A percentile compares a stretch with the other conserved stretches of the same genome.
Conservation (phyloP, 139 green algal species). For the Marvania coccoides region DNA sequence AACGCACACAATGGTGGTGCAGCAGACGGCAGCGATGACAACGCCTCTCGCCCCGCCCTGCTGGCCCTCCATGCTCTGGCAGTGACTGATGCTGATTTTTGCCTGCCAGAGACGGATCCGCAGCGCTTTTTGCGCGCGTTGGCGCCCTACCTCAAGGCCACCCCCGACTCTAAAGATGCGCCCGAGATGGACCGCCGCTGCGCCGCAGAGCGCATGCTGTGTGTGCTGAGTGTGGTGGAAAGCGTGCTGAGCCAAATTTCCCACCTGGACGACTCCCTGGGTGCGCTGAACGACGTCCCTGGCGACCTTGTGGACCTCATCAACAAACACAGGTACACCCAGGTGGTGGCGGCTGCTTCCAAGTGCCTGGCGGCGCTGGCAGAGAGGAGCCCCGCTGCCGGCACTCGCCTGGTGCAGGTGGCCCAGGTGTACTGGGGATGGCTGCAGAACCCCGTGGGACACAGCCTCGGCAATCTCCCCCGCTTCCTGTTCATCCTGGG, state of each 20-base stretch:
- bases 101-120: constrained; percentile 40
- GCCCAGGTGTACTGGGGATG: neutral
- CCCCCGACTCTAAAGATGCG: neutral
- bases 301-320: constrained; percentile 47
- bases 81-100: constrained; percentile 45
- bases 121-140: constrained; percentile 48
- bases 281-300: constrained; percentile 33
- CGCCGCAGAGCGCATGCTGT: constrained; percentile 45
- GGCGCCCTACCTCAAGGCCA: constrained; percentile 58
- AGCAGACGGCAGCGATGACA: neutral
- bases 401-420: constrained; percentile 16
- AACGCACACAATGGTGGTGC: neutral
- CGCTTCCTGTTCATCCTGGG: constrained; percentile 64
- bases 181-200: constrained; percentile 4
- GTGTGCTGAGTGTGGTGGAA: constrained; percentile 44
- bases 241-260: constrained; percentile 23
- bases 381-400: constrained; percentile 6
- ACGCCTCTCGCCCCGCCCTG: constrained; percentile 21
- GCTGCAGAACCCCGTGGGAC: constrained; percentile 8
- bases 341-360: constrained; percentile 40
- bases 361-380: constrained; percentile 46
- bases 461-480: neutral
- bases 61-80: constrained; percentile 73
- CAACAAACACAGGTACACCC: constrained; percentile 22
- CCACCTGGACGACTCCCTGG: constrained; percentile 7